Evolutionary conservation across 2,329 filamentous ascomycete genomes (phyloP).

Genomic region (Sporothrix schenckii): DNA sequence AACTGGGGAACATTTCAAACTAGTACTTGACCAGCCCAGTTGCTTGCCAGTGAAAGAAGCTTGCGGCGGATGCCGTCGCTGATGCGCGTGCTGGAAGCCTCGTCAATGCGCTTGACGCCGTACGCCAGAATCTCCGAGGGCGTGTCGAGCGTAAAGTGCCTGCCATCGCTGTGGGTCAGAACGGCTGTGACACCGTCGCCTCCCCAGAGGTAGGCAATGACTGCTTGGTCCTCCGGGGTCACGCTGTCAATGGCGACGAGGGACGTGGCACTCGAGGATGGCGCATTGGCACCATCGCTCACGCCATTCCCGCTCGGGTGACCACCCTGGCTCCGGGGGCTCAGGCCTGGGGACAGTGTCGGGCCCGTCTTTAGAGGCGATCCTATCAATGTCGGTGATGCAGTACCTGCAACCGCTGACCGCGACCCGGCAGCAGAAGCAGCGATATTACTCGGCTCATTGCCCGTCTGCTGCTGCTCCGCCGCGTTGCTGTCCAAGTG

Average conservation of each 20-base stretch:
- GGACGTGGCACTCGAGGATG: neutral
- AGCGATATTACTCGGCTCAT: no score
- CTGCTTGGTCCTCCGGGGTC: conserved; percentile 45
- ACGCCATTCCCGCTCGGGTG: neutral
- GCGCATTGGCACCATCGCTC: conserved; percentile 32
- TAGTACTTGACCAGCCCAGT: conserved; percentile 44
- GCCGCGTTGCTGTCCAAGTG: conserved; percentile 47
- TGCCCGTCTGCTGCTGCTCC: neutral
- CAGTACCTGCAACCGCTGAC: no score
- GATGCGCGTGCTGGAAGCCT: conserved; percentile 49
- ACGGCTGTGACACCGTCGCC: conserved; percentile 45
- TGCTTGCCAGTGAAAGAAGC: conserved; percentile 45
- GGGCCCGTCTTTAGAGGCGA: conserved; percentile 6
- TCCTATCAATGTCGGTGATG: neutral
- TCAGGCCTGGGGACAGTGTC: conserved; percentile 30
- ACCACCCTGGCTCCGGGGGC: conserved; percentile 19
- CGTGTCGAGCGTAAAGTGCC: conserved; percentile 45
- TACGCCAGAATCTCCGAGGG: conserved; percentile 48
- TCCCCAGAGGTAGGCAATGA: conserved; percentile 48
- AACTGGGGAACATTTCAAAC: neutral
- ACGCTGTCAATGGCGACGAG: conserved; percentile 48
- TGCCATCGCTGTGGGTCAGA: conserved; percentile 44
- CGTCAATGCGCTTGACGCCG: conserved; percentile 47
- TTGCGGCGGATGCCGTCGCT: conserved; percentile 53
- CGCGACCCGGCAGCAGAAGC: neutral